Percentiles rank a stretch among this genome's conserved stretches.
Conservation (phyloP, 2,329 filamentous ascomycete genomes). For the Bipolaris zeicola region DNA sequence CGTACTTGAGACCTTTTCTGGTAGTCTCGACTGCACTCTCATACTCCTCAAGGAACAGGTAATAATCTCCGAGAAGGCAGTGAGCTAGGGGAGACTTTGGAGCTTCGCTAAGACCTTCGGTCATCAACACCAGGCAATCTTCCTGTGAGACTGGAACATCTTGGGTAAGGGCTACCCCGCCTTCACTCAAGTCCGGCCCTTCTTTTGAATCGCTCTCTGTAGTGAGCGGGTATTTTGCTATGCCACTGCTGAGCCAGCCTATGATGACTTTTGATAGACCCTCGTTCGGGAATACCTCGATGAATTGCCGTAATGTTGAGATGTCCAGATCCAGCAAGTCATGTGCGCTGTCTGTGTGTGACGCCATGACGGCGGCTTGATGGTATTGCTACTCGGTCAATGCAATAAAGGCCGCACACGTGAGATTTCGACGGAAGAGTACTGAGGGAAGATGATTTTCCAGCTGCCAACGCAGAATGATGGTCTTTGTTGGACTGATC, state of each 20-base stretch:
- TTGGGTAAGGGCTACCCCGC: constrained; percentile 49
- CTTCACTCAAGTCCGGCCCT: constrained; percentile 54
- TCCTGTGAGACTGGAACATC: constrained; percentile 69
- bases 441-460: not conserved
- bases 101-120: constrained; percentile 57
- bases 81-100: constrained; percentile 78
- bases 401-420: constrained; percentile 5
- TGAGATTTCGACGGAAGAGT: not conserved
- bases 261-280: constrained; percentile 82
- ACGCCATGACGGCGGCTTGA: constrained; percentile 35
- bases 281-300: constrained; percentile 79
- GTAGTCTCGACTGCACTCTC: constrained; percentile 80
- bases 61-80: constrained; percentile 81
- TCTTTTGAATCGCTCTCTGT: constrained; percentile 44
- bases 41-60: constrained; percentile 82
- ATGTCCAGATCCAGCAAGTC: constrained; percentile 71
- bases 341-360: constrained; percentile 45
- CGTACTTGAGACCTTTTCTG: constrained; percentile 70
- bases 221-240: constrained; percentile 77
- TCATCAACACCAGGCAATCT: constrained; percentile 81
- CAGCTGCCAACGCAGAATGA: constrained; percentile 12
- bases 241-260: constrained; percentile 79
- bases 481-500: constrained; percentile 39
- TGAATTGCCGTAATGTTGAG: constrained; percentile 78
- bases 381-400: constrained; percentile 2